Evolutionary conservation across 1,284 basidiomycete genomes (phyloP).

Genomic region (Tylopilus sp.): DNA sequence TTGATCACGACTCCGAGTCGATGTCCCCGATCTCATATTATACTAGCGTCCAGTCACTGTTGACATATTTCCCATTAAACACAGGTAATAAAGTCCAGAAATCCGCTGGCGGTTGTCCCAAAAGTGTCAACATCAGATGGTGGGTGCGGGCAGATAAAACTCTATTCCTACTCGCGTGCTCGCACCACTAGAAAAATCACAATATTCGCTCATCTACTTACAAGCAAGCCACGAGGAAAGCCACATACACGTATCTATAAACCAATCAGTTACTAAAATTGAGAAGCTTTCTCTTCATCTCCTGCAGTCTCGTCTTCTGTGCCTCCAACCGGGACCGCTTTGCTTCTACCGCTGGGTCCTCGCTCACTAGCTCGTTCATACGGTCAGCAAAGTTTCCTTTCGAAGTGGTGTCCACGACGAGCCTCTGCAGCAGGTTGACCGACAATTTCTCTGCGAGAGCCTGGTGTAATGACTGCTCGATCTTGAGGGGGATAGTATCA

Average conservation of each 20-base stretch:
- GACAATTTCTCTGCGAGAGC: constrained; percentile 51
- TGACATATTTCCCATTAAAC: too few species aligned
- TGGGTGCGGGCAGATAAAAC: too few species aligned
- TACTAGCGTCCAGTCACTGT: too few species aligned
- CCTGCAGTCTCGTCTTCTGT: constrained; percentile 41
- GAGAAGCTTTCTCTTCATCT: constrained; percentile 8
- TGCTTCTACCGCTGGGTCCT: constrained; percentile 51
- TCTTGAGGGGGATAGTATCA: constrained; percentile 61
- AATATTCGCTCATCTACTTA: too few species aligned
- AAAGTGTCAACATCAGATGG: too few species aligned
- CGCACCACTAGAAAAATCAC: too few species aligned
- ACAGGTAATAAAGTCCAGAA: too few species aligned
- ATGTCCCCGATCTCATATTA: neutral
- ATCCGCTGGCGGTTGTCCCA: too few species aligned
- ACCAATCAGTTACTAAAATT: constrained; percentile 1
- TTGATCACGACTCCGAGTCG: too few species aligned
- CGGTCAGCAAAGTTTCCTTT: constrained; percentile 32
- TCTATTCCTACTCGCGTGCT: too few species aligned
- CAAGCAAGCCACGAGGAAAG: too few species aligned
- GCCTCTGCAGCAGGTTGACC: constrained; percentile 49
- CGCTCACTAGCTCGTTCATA: constrained; percentile 52
- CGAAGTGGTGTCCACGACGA: constrained; percentile 38
- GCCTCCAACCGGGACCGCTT: constrained; percentile 45
- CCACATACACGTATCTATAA: too few species aligned
- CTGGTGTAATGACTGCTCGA: constrained; percentile 62